phyloP scores from a whole-genome alignment of 2,329 filamentous ascomycete species.

The Cordyceps pruinosa region DNA sequence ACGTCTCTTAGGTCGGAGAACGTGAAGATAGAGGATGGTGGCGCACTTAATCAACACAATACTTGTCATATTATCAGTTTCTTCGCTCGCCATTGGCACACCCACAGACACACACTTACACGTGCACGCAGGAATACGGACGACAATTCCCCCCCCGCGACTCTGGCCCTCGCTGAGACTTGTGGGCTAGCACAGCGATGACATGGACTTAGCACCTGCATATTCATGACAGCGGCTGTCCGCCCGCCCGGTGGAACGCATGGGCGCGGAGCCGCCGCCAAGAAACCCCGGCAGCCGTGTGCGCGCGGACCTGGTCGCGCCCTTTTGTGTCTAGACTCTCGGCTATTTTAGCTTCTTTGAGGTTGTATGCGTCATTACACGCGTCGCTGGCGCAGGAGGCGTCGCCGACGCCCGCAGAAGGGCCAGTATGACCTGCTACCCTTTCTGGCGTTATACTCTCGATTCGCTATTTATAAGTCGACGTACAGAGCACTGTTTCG shows the following conservation, averaged over 20 bases:
- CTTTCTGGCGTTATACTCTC: too few species aligned
- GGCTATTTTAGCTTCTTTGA: background rate
- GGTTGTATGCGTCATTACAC: background rate
- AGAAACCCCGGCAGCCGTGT: background rate
- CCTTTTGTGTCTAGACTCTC: background rate
- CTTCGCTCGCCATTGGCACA: background rate
- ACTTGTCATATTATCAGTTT: too few species aligned
- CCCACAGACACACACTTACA: background rate
- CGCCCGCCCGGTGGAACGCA: background rate
- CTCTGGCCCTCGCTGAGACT: too few species aligned
- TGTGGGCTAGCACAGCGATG: too few species aligned
- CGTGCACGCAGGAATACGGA: too few species aligned
- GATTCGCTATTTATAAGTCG: too few species aligned
- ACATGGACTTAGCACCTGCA: too few species aligned
- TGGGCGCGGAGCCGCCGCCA: background rate
- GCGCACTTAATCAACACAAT: constrained; percentile 1
- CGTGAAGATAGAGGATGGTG: constrained; percentile 1
- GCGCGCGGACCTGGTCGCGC: background rate
- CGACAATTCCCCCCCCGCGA: too few species aligned
- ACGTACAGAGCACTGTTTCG: background rate
- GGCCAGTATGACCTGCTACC: background rate
- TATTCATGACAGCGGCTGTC: background rate
- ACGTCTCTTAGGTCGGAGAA: background rate
- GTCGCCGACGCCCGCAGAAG: background rate
- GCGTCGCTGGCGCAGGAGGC: background rate